Conservation (phyloP, 805 yeast species). For the Spathaspora sp. region DNA sequence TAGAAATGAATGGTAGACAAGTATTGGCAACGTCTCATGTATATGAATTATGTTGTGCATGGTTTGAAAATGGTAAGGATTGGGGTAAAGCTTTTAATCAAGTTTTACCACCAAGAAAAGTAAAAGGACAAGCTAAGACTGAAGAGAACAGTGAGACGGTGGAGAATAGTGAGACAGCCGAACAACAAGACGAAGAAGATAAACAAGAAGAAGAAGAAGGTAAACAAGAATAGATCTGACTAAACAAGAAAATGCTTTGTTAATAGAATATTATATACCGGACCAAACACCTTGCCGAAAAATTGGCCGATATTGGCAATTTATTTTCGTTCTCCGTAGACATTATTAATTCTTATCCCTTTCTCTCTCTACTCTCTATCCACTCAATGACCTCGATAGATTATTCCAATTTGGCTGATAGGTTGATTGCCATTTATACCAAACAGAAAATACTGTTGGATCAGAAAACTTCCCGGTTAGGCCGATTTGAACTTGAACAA, state of each 20-base stretch:
- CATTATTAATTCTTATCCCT: background rate
- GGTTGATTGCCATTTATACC: conserved; percentile 6
- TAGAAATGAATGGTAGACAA: conserved; percentile 77
- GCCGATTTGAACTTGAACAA: background rate
- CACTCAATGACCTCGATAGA: conserved; percentile 1
- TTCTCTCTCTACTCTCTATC: background rate
- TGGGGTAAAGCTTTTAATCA: conserved; percentile 86
- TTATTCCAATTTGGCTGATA: conserved; percentile 7
- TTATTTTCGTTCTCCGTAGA: background rate
- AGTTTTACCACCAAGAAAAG: conserved; percentile 82
- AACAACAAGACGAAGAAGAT: background rate
- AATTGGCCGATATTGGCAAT: background rate
- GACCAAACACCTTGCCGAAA: background rate
- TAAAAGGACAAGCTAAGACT: conserved; percentile 20
- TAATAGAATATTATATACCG: background rate
- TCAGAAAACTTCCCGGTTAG: background rate
- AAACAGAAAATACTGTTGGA: conserved; percentile 4
- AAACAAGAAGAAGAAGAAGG: background rate
- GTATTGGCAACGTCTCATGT: conserved; percentile 95
- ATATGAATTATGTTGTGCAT: conserved; percentile 77
- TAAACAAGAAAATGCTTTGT: too few relatives aligned
- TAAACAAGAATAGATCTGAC: background rate
- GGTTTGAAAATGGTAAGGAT: conserved; percentile 65
- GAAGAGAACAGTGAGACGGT: background rate
- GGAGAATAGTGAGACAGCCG: background rate